Evolutionary conservation across 345 rosid species (phyloP), one percentile per base, ranked within the genome.

Genomic region (Firmiana major): DNA sequence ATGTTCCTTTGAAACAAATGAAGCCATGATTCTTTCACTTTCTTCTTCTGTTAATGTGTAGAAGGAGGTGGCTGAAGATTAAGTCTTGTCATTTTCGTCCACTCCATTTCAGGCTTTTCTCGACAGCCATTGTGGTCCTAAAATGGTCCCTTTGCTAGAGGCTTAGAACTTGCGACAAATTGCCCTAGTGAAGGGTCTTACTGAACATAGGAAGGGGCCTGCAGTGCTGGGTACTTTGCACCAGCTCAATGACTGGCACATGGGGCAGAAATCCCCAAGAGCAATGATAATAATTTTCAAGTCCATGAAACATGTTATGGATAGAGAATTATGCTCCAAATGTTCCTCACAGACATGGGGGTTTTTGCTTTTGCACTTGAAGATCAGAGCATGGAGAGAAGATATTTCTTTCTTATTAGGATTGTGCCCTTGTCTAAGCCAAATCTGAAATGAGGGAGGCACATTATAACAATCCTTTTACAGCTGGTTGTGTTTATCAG

Each of bases 311-410:
- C 66, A 34, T 69, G 72, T 63, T 51, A 16, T n/a, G 22, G 53
- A 24, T 45, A 16, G 40, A 46, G 40, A n/a, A 21, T 70, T 48
- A 70, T 70, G 74, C 59, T 80, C 67, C 63, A 74, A 78, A 62
- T 85, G 89, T 80, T 87, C 81, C 81, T 88, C 78, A 79, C 78
- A 63, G 83, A 77, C 82, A 84, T 83, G 84, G 76, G 74, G 71
- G 60, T 11, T 46, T 65, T 72, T 68, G 49, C 78, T 71, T 77
- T 70, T 64, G 81, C 49, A 66, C 66, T 79, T 68, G 34, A 45
- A 80, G 81, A 38, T 63, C 3, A 46, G 73, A 46, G 73, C 15
- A 46, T 69, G 73, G 57, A 26, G 73, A 46, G 57, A 40, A 79
- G 55, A 34, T 28, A 24, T 22, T 16, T 19, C 26, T 49, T 45